Evolutionary conservation across 2,329 filamentous ascomycete genomes (phyloP), one percentile per base, ranked within the genome.

Genomic region (Harringtonia aguacate): DNA sequence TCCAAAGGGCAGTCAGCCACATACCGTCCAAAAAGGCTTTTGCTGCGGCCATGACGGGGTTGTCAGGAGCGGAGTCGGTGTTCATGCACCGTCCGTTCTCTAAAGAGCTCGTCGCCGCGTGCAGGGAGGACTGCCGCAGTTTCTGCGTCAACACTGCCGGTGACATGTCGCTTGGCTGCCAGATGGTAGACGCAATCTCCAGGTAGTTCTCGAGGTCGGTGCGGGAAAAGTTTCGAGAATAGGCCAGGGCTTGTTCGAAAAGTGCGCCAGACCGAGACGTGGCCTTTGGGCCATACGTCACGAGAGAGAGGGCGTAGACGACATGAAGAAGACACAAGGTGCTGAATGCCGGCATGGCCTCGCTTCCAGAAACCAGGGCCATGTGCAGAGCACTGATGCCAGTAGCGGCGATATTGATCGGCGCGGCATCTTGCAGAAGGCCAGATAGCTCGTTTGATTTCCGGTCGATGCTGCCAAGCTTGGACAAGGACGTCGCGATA

Each of bases 21-120:
- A 54, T 59, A 73, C 71, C 68, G 54, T 77, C 73, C 18, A 77
- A 57, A 46, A 75, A 75, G 44, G 68, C 63, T 40, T 65, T 62
- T 9, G 66, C 66, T 35, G 66, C 60, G 31, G 55, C 55, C 1
- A 65, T 51, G 8, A 76, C 53, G 12, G 61, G 56, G 46, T 75
- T 69, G 10, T 41, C 42, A n/a, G 21, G 18, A 4, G 18, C 18
- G 8, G 13, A 9, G 7, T 37, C 40, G 18, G 4, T n/a, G 14
- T 17, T 59, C 62, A 3, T 53, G 59, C 20, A 64, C 59, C 51
- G 72, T 72, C 18, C 69, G 69, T 47, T 72, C 72, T 12, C 50
- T 13, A 13, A 31, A 28, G 15, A 52, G 52, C 15, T 54, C 51
- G 8, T 53, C 53, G 13, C 50, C 52, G 7, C 14, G 17, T 20